A percentile compares a stretch with the other conserved stretches of the same genome.
Evolutionary conservation across 306 rosid genomes (phyloP).

Genomic region (Malus asiatica): DNA sequence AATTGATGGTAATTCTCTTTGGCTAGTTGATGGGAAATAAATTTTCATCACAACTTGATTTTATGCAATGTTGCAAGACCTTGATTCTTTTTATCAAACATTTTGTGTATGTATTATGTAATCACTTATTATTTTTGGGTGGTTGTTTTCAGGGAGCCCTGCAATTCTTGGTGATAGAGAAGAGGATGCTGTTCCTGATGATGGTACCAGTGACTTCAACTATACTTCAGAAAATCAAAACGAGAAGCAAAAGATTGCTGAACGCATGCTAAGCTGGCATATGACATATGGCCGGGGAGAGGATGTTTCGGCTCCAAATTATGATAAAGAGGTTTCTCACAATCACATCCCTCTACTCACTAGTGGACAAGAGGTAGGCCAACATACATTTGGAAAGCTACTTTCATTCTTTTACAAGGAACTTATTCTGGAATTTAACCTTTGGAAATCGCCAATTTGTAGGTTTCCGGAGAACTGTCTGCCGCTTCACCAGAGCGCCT

Average conservation of each 20-base stretch:
- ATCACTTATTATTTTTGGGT: not conserved
- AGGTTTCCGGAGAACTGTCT: constrained; percentile 93
- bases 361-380: constrained; percentile 73
- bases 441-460: constrained; percentile 9
- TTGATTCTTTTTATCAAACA: not conserved
- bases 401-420: not conserved
- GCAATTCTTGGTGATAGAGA: constrained; percentile 74
- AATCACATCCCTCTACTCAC: constrained; percentile 55
- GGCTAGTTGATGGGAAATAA: not conserved
- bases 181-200: constrained; percentile 56
- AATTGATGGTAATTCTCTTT: not conserved
- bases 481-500: constrained; percentile 88
- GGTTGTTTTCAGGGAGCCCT: constrained; percentile 72
- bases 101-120: not conserved
- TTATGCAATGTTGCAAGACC: not conserved
- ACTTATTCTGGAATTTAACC: constrained; percentile 2
- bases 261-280: constrained; percentile 86
- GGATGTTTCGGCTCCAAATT: constrained; percentile 54
- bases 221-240: constrained; percentile 63
- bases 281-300: constrained; percentile 60
- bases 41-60: not conserved
- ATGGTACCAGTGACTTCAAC: constrained; percentile 54
- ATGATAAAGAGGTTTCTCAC: constrained; percentile 75
- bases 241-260: constrained; percentile 83
- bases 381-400: constrained; percentile 3